Percentiles rank a stretch among this genome's conserved stretches.
Evolutionary conservation across 352 stramenopile genomes (phyloP).

Genomic region (Globisporangium nagaii): DNA sequence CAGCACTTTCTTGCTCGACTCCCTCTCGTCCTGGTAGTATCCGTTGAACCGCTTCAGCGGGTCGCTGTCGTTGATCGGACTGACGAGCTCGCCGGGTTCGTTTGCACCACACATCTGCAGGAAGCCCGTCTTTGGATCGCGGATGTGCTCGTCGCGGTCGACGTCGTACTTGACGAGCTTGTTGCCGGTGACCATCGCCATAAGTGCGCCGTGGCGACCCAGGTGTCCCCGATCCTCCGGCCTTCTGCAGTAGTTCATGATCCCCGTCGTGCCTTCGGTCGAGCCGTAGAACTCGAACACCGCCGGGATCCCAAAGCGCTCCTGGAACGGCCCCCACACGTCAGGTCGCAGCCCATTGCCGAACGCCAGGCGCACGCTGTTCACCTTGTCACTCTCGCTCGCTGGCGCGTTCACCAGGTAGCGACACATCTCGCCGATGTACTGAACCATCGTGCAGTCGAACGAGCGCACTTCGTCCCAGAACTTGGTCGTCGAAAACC

Average conservation of each 20-base stretch:
- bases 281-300: conserved; percentile 92
- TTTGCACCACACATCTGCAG: conserved; percentile 38
- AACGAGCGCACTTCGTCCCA: conserved; percentile 67
- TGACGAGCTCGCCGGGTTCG: conserved; percentile 75
- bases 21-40: conserved; percentile 79
- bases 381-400: conserved; percentile 43
- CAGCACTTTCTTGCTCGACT: conserved; percentile 84
- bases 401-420: conserved; percentile 69
- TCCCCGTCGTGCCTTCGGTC: conserved; percentile 80
- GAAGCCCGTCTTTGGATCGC: conserved; percentile 35
- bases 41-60: conserved; percentile 73
- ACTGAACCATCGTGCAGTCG: conserved; percentile 80
- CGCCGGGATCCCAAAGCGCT: conserved; percentile 75
- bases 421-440: conserved; percentile 88
- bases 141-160: conserved; percentile 58
- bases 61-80: conserved; percentile 40
- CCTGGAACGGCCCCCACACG: conserved; percentile 83
- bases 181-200: conserved; percentile 45
- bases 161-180: conserved; percentile 78
- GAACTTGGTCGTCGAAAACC: conserved; percentile 71
- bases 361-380: conserved; percentile 75
- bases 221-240: conserved; percentile 55
- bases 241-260: conserved; percentile 77
- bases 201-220: conserved; percentile 53
- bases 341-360: conserved; percentile 89